Percentiles rank a stretch among this genome's conserved stretches.
Conservation (phyloP, 352 stramenopile genomes). For the Chrysophaeum taylorii region DNA sequence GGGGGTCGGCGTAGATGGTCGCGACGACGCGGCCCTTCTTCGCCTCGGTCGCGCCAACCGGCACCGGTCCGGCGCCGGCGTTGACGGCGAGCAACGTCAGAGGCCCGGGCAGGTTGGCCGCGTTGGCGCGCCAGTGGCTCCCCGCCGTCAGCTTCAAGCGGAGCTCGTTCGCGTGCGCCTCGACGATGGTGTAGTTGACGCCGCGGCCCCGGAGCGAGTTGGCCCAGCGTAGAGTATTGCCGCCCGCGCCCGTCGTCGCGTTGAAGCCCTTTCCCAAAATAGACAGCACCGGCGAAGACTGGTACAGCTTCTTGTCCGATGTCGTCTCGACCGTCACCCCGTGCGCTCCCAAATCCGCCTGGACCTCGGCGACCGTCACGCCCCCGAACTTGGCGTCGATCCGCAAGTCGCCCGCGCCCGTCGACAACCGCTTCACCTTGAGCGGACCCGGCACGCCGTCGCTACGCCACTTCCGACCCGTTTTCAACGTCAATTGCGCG, state of each 20-base stretch:
- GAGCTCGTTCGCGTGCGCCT: not conserved
- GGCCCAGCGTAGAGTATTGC: not conserved
- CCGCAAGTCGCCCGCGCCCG: not conserved
- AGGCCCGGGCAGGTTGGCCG: conserved; percentile 5
- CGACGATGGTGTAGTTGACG: conserved; percentile 11
- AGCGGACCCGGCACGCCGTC: conserved; percentile 9
- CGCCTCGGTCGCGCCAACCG: conserved; percentile 7
- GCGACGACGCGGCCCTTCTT: conserved; percentile 12
- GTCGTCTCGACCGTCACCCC: not conserved
- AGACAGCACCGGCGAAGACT: not conserved
- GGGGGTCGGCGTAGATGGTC: conserved; percentile 9
- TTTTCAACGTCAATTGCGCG: not conserved
- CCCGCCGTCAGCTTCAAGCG: not conserved
- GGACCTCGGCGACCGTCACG: conserved; percentile 11
- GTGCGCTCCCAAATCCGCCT: not conserved
- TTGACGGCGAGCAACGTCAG: conserved; percentile 10
- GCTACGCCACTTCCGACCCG: conserved; percentile 7
- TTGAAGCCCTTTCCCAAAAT: conserved; percentile 8
- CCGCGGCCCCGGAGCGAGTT: conserved; percentile 10
- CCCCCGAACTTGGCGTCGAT: conserved; percentile 11
- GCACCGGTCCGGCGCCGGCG: conserved; percentile 9
- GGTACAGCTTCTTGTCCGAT: not conserved
- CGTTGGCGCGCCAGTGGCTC: conserved; percentile 9
- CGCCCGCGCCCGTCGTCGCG: not conserved
- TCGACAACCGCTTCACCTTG: conserved; percentile 3